Conservation (phyloP, 2,329 filamentous ascomycete genomes). For the Claviceps cyperi region DNA sequence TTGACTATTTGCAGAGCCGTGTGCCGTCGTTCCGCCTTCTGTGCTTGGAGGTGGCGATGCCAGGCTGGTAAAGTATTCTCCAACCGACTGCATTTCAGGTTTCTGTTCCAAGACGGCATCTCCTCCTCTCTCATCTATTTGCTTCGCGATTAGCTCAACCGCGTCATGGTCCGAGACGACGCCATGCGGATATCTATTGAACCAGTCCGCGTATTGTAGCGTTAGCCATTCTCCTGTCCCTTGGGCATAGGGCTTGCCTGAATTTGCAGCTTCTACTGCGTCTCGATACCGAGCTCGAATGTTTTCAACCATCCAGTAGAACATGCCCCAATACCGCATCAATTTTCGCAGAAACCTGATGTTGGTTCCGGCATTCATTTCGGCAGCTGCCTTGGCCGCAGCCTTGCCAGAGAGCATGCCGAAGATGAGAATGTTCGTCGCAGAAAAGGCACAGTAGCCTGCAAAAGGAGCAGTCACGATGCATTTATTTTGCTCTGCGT, state of each 20-base stretch:
- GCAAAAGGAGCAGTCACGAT: constrained; percentile 82
- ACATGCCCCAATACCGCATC: constrained; percentile 98
- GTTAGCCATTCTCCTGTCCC: constrained; percentile 44
- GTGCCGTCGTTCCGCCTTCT: constrained; percentile 20
- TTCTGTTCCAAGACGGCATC: constrained; percentile 83
- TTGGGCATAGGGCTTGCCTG: constrained; percentile 40
- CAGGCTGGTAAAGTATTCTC: constrained; percentile 80
- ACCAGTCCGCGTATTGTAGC: constrained; percentile 97
- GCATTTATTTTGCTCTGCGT: constrained; percentile 52
- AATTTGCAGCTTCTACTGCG: constrained; percentile 66
- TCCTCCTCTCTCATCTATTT: constrained; percentile 64
- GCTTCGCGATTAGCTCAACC: constrained; percentile 53
- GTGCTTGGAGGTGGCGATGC: constrained; percentile 47
- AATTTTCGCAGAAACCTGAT: constrained; percentile 85
- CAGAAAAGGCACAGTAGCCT: constrained; percentile 86
- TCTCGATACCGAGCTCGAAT: constrained; percentile 76
- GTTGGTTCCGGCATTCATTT: constrained; percentile 73
- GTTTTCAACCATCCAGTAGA: constrained; percentile 90
- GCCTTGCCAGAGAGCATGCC: constrained; percentile 79
- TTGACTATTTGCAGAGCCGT: constrained; percentile 17
- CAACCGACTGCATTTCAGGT: constrained; percentile 79
- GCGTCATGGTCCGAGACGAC: constrained; percentile 66
- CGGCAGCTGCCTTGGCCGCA: constrained; percentile 60
- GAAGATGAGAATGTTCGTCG: constrained; percentile 86
- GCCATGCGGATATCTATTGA: constrained; percentile 84